phyloP scores from a whole-genome alignment of 495 filamentous ascomycete species.

The Penicillium longicatenatum region DNA sequence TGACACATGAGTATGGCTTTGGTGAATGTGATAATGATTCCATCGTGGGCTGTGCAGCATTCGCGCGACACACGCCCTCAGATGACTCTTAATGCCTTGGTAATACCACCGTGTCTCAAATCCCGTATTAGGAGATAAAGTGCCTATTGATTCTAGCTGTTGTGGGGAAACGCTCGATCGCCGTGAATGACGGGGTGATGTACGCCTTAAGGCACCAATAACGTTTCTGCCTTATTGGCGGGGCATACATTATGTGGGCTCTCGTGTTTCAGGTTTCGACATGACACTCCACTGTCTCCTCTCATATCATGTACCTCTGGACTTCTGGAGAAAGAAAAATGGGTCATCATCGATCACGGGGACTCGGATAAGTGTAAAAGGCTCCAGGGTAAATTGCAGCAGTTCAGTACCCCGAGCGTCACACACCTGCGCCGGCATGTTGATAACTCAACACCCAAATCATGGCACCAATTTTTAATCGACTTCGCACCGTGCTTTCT shows the following conservation, averaged over 20 bases:
- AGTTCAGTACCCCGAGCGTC: neutral
- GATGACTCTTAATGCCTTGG: neutral
- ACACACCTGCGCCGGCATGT: conserved; percentile 4
- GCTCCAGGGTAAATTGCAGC: neutral
- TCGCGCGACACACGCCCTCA: neutral
- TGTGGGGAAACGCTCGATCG: neutral
- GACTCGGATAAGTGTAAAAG: neutral
- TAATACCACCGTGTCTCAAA: neutral
- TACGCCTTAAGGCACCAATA: neutral
- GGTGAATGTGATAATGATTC: conserved; percentile 13
- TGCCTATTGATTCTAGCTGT: neutral
- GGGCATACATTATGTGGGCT: neutral
- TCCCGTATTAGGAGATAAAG: neutral
- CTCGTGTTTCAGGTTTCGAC: neutral
- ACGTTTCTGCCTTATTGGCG: neutral
- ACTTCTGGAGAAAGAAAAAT: neutral
- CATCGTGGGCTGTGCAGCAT: neutral
- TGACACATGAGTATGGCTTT: conserved; percentile 57
- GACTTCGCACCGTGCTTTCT: conserved; percentile 19
- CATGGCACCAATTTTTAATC: conserved; percentile 21
- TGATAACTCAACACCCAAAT: conserved; percentile 2
- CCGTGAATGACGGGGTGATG: neutral
- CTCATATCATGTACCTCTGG: neutral
- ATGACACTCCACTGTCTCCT: neutral
- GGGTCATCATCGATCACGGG: neutral